Conservation (phyloP, 108 stramenopile genomes). For the Mediolabrus comicus region DNA sequence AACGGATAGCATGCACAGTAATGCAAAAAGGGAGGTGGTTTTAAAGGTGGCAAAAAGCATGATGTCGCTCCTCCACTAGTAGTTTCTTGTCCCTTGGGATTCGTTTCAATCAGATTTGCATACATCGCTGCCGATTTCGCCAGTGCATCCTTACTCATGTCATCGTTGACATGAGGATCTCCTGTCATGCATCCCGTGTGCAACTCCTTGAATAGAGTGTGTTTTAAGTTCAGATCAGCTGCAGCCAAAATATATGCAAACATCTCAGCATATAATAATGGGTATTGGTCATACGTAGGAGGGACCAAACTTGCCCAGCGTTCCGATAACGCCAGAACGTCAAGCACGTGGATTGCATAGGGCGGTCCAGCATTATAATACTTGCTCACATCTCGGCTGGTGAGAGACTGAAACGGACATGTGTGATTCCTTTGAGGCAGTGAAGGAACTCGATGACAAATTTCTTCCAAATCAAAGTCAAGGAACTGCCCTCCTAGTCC, state of each 20-base stretch:
- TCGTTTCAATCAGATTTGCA: slow-evolving; percentile 23
- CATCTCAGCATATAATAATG: slow-evolving; percentile 50
- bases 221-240: slow-evolving; percentile 41
- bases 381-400: slow-evolving; percentile 35
- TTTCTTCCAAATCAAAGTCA: slow-evolving; percentile 48
- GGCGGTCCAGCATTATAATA: slow-evolving; percentile 49
- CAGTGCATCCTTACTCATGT: slow-evolving; percentile 20
- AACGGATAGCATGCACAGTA: slow-evolving; percentile 52
- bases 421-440: not conserved
- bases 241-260: slow-evolving; percentile 51
- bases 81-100: not conserved
- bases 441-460: slow-evolving; percentile 40
- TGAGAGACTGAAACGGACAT: slow-evolving; percentile 31
- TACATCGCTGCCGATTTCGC: slow-evolving; percentile 26
- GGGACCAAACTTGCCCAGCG: slow-evolving; percentile 51
- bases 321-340: slow-evolving; percentile 42
- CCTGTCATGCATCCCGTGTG: slow-evolving; percentile 57
- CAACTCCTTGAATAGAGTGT: slow-evolving; percentile 35
- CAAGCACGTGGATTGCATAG: slow-evolving; percentile 48
- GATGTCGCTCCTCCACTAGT: slow-evolving; percentile 24
- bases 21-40: slow-evolving; percentile 54
- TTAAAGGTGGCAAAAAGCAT: slow-evolving; percentile 45
- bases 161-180: slow-evolving; percentile 39
- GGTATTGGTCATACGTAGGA: slow-evolving; percentile 50
- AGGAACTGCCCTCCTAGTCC: slow-evolving; percentile 53